Evolutionary conservation across 306 rosid genomes (phyloP), one percentile per base, ranked within the genome.

Genomic region (Adenanthera pavonina): DNA sequence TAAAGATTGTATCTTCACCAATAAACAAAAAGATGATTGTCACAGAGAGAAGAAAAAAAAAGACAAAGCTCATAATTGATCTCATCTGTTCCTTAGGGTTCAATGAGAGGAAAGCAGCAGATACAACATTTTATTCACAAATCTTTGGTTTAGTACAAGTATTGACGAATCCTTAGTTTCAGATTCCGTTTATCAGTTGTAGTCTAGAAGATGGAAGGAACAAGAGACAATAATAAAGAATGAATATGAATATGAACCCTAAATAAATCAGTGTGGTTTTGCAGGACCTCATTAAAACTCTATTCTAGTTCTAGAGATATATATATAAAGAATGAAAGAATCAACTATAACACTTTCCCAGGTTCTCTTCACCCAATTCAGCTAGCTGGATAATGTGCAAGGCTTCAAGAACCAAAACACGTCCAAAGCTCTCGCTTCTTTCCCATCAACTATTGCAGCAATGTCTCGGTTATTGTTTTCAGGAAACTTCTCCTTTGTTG

Each of bases 401-500:
- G 99, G 97, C 89, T 91, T 95, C 41, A 95, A 88, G 88, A 95
- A 95, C 99, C 99, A 95, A 79, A 95, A 88, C 79, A 95, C 87
- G 69, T 93, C 95, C 91, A 93, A 72, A 71, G 92, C 81, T 86
- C 83, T 90, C 69, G 91, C 84, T 86, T 93, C 96, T 87, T 86
- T 92, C 74, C 84, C 91, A 78, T 87, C 96, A 61, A 83, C 89
- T 20, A 78, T 60, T 69, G n/a, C n/a, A n/a, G 89, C 65, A 47
- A 9, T 79, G 33, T 78, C 79, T 86, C 69, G 88, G 72, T 38
- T 88, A 71, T 84, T 94, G 54, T 89, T 86, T 46, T 84, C 78
- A 17, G 76, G 75, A 16, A 79, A 84, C 51, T 76, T 88, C 53
- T 75, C 89, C 68, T 74, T 88, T 56, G 47, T 75, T 8, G 19